A percentile compares a stretch with the other conserved stretches of the same genome.
Conservation (phyloP, 2,329 filamentous ascomycete species). For the Phialophora expanda region DNA sequence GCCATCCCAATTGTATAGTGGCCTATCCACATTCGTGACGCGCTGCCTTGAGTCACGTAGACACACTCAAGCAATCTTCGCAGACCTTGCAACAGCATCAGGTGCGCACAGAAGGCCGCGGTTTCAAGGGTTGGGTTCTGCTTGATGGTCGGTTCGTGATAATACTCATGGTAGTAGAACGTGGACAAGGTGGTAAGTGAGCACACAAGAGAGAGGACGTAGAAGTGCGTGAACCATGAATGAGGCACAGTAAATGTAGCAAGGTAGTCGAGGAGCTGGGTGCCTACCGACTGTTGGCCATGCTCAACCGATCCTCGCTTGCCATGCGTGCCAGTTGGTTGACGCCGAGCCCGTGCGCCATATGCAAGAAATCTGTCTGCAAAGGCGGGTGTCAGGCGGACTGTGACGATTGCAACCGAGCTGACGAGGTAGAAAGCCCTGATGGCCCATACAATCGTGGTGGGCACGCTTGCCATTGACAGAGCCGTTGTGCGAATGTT, state of each 20-base stretch:
- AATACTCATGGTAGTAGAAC: conserved; percentile 39
- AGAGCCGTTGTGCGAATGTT: background rate
- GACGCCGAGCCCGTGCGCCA: conserved; percentile 54
- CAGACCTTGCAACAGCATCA: conserved; percentile 76
- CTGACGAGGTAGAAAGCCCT: conserved; percentile 37
- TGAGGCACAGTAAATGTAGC: conserved; percentile 74
- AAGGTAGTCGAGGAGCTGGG: conserved; percentile 54
- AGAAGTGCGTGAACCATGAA: conserved; percentile 88
- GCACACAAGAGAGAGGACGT: conserved; percentile 70
- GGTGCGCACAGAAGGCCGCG: conserved; percentile 62
- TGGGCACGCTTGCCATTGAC: conserved; percentile 10
- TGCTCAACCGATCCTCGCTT: background rate
- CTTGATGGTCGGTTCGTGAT: conserved; percentile 51
- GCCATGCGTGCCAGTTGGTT: background rate
- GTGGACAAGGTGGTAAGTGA: conserved; percentile 72
- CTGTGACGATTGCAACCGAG: conserved; percentile 52
- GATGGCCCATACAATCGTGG: conserved; percentile 23
- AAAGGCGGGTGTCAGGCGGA: conserved; percentile 58
- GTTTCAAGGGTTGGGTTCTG: conserved; percentile 50
- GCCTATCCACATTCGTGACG: conserved; percentile 80
- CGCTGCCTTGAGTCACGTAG: conserved; percentile 64
- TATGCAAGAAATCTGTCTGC: conserved; percentile 64
- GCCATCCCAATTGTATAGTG: conserved; percentile 79
- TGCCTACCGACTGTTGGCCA: conserved; percentile 7
- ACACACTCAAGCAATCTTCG: conserved; percentile 79